Evolutionary conservation across 2,329 filamentous ascomycete genomes (phyloP), one percentile per base, ranked within the genome.

Genomic region (Trichoderma citrinoviride): DNA sequence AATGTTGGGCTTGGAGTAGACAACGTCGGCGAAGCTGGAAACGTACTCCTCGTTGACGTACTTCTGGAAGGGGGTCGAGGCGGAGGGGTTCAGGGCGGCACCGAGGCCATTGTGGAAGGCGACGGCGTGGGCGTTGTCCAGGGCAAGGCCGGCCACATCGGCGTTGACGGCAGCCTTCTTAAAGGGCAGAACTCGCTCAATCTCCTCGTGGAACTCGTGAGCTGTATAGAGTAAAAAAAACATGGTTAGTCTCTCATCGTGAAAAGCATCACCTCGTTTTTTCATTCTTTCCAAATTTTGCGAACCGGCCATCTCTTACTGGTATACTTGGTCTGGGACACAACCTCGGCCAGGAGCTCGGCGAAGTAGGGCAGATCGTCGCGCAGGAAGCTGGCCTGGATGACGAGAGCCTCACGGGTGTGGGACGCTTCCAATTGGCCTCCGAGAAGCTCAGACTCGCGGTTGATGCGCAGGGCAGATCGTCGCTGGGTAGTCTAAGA

Each of bases 341-440:
- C 85, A 73, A 97, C 91, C 84, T 99, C 96, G 75, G 90, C 92
- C 72, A 99, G 86, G 70, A 99, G 85, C 84, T 99, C 95, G 74
- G 93, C 87, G 79, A 97, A 99, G 87, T 98, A 99, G 71, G 95
- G 95, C 71, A 99, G 88, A 78, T 99, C 93, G 77, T 95, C 89
- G 77, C 92, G 89, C 71, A 99, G 87, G 85, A 99, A 99, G 83
- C 90, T 96, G 77, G 95, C 92, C 80, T 94, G 89, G 74, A 99
- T 82, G 67, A 99, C 88, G 69, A 99, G 82, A 76, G 93, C 93
- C 84, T 99, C 95, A 76, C 94, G 90, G 73, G 92, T 93, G 82
- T 97, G 93, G 80, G 91, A 92, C 70, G 94, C 85, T 72, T 83
- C 85, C 81, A 98, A 88, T 86, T 94, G 89, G 74, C 92, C 92